phyloP scores from a whole-genome alignment of 2,329 filamentous ascomycete species.

The Diaporthe amygdali region DNA sequence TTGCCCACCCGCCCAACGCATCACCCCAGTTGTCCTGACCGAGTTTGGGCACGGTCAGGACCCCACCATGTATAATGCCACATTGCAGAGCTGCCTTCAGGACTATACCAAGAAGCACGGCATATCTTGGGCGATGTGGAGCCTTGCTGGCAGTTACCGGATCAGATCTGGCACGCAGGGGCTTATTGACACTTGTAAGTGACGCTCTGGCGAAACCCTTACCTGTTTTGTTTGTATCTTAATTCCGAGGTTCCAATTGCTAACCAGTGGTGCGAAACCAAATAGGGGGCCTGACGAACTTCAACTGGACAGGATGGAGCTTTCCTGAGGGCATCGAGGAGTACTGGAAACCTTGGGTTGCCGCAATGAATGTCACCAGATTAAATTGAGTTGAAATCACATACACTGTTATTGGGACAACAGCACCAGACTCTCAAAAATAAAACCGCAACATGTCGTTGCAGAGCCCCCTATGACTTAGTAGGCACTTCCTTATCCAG shows the following conservation, averaged over 20 bases:
- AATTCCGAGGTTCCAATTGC: neutral
- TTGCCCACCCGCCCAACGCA: slow-evolving; percentile 41
- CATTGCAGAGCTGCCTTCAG: slow-evolving; percentile 51
- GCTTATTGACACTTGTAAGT: slow-evolving; percentile 47
- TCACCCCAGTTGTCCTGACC: slow-evolving; percentile 52
- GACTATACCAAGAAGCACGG: slow-evolving; percentile 49
- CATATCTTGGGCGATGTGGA: slow-evolving; percentile 56
- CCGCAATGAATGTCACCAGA: slow-evolving; percentile 41
- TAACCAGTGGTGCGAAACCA: neutral
- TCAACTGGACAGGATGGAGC: slow-evolving; percentile 52
- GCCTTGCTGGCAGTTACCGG: slow-evolving; percentile 52
- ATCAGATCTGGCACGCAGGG: slow-evolving; percentile 50
- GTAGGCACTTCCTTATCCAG: too few relatives aligned
- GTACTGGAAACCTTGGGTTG: slow-evolving; percentile 57
- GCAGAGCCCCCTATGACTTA: too few relatives aligned
- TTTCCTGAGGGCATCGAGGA: slow-evolving; percentile 49
- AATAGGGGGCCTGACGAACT: slow-evolving; percentile 47
- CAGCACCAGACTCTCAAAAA: too few relatives aligned
- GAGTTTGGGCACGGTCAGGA: slow-evolving; percentile 54
- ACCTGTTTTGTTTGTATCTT: neutral
- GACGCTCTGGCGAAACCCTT: neutral
- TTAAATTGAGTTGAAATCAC: neutral
- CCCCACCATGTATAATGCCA: slow-evolving; percentile 44
- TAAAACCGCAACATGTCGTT: too few relatives aligned
- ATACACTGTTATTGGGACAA: too few relatives aligned